Percentiles rank a stretch among this genome's conserved stretches.
These are phyloP conservation scores for Sindora glabra DNA, from an alignment of 306 rosid genomes.

Conservation along the genomic window DNA sequence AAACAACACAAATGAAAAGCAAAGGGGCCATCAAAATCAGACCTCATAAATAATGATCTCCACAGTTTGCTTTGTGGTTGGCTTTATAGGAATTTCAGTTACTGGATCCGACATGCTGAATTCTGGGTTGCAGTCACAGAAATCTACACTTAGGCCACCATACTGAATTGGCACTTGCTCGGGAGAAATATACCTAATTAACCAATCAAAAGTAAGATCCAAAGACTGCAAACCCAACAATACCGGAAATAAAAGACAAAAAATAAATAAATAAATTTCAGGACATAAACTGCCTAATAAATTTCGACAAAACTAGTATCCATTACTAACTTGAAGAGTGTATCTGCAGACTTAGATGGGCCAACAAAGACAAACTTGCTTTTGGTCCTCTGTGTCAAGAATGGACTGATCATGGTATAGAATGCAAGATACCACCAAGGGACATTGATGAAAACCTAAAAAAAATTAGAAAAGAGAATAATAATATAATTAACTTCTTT, in stretches of 20 bases:
- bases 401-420: constrained; percentile 36
- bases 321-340: constrained; percentile 60
- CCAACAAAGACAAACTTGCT: constrained; percentile 42
- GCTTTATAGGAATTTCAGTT: constrained; percentile 53
- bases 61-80: constrained; percentile 82
- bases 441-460: constrained; percentile 40
- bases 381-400: constrained; percentile 47
- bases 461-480: background rate
- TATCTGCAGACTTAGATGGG: constrained; percentile 35
- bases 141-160: constrained; percentile 89
- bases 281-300: background rate
- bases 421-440: constrained; percentile 54
- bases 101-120: constrained; percentile 61
- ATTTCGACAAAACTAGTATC: background rate
- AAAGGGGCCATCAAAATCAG: constrained; percentile 1
- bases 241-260: background rate
- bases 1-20: background rate
- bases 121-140: constrained; percentile 90
- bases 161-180: constrained; percentile 85
- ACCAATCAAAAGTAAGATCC: background rate
- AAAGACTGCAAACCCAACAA: background rate
- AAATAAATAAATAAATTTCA: background rate
- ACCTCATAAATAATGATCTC: constrained; percentile 95
- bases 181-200: constrained; percentile 64
- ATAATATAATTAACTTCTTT: no score